Evolutionary conservation across 257 asterid genomes (phyloP), one percentile per base, ranked within the genome.

Genomic region (Linderniella brevidens): DNA sequence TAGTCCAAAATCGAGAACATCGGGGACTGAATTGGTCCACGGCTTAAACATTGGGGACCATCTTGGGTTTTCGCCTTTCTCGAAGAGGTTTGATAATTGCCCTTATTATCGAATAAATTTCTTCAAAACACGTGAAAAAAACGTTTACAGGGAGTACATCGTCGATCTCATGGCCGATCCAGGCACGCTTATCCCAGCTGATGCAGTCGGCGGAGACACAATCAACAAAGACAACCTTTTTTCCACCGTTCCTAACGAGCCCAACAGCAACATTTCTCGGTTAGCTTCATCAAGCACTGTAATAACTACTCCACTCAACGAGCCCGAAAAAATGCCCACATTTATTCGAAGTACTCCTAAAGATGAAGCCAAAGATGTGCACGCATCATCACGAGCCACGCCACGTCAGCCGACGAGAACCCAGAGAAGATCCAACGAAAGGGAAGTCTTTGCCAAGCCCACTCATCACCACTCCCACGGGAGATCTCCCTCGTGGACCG

Each of bases 401-500:
- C 6, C 48, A 54, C 67, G 56, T 53, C 63, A 45, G 16, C 58
- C 53, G 13, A 36, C 38, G 51, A 58, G 57, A 57, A 53, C 50
- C 44, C 69, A 60, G 53, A 75, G 64, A 60, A 68, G 17, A 49
- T 37, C 61, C 40, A 2, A 25, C 32, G 32, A 25, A 2, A 25
- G 32, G 58, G 83, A 69, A 49, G 42, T 60, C 53, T 69, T 70
- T 12, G 52, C 51, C 48, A 71, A 85, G 68, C 65, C 77, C 46
- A 64, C 35, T 65, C 70, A 75, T 61, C 64, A 76, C 55, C 64
- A 76, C 55, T 46, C 84, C 58, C 95, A 80, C 57, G 84, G 84
- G 54, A 68, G 93, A 61, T 88, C 97, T 57, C 97, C 97, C 44
- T 88, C 97, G 8, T 88, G 97, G 97, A 88, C 97, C 35, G 95